phyloP scores from a whole-genome alignment of 805 yeast genomes.

The Lachancea quebecensis region DNA sequence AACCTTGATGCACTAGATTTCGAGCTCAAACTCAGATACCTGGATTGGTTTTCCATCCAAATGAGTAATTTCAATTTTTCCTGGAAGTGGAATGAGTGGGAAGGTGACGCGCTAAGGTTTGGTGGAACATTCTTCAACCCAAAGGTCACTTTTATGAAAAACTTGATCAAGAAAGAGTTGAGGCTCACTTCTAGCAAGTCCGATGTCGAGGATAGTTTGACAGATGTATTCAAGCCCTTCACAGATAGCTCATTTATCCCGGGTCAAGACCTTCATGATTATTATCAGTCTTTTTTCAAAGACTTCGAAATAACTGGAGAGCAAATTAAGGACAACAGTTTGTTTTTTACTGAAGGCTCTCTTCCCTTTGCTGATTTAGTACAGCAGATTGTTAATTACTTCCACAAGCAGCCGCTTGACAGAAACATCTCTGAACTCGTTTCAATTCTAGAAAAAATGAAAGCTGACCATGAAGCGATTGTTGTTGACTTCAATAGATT shows the following conservation, averaged over 20 bases:
- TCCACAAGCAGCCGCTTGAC: constrained; percentile 30
- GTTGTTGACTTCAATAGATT: constrained; percentile 38
- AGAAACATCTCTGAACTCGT: constrained; percentile 29
- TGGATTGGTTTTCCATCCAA: constrained; percentile 92
- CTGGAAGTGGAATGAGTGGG: constrained; percentile 99
- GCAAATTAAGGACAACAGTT: constrained; percentile 30
- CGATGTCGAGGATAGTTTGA: constrained; percentile 66
- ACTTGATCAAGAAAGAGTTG: constrained; percentile 76
- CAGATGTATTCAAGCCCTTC: constrained; percentile 46
- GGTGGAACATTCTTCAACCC: constrained; percentile 57
- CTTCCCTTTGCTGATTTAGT: constrained; percentile 34
- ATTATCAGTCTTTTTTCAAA: constrained; percentile 31
- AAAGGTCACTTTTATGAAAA: constrained; percentile 61
- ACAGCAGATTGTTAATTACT: constrained; percentile 33
- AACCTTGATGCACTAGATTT: constrained; percentile 63
- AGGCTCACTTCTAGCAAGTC: constrained; percentile 65
- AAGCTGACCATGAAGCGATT: constrained; percentile 22
- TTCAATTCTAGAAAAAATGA: constrained; percentile 26
- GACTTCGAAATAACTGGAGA: constrained; percentile 25
- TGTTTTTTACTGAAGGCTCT: constrained; percentile 34
- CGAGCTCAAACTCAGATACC: constrained; percentile 62
- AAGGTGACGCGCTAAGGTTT: constrained; percentile 43
- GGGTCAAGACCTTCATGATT: constrained; percentile 31
- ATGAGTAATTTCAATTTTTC: constrained; percentile 89
- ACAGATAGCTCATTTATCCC: constrained; percentile 39